Conservation (phyloP, 805 yeast genomes). For the Monosporozyma unispora region DNA sequence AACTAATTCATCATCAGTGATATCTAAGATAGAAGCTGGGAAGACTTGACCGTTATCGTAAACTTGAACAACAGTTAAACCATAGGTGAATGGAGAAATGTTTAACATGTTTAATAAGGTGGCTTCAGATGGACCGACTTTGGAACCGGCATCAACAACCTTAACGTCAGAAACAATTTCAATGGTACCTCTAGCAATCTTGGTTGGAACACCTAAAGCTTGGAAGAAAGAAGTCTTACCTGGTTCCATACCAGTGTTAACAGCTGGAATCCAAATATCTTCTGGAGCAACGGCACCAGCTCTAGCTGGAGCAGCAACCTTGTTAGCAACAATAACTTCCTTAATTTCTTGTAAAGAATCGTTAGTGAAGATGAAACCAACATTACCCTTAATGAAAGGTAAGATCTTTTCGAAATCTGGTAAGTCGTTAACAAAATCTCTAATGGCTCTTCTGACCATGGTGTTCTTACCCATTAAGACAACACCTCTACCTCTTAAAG, state of each 20-base stretch:
- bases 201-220: constrained; percentile 99
- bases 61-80: constrained; percentile 93
- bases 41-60: constrained; percentile 98
- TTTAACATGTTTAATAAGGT: constrained; percentile 96
- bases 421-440: constrained; percentile 86
- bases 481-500: constrained; percentile 89
- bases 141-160: constrained; percentile 78
- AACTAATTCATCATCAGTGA: constrained; percentile 94
- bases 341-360: constrained; percentile 84
- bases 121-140: constrained; percentile 99
- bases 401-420: constrained; percentile 93
- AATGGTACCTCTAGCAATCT: constrained; percentile 99
- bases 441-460: constrained; percentile 99
- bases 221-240: constrained; percentile 99
- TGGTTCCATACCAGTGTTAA: constrained; percentile 99
- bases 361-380: constrained; percentile 99
- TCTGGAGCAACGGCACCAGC: constrained; percentile 99
- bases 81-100: constrained; percentile 99
- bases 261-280: constrained; percentile 97
- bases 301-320: constrained; percentile 99
- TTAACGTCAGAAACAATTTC: constrained; percentile 96
- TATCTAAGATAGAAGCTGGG: constrained; percentile 94
- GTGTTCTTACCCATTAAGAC: constrained; percentile 99
- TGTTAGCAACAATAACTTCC: constrained; percentile 80
- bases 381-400: constrained; percentile 95